phyloP scores from a whole-genome alignment of 208 protist species.

The Strigomonas culicis region DNA sequence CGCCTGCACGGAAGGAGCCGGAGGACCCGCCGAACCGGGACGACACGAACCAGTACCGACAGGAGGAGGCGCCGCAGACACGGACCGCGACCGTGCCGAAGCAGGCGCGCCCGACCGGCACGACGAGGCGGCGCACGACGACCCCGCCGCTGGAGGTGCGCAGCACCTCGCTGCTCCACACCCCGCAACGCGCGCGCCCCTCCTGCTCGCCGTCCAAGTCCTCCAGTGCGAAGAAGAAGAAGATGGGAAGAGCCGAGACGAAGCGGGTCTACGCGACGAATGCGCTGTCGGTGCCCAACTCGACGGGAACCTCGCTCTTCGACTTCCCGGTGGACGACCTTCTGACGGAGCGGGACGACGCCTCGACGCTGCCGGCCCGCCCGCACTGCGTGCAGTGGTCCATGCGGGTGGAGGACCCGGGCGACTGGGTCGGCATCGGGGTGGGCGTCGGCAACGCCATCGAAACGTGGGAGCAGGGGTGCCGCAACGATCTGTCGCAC shows the following conservation, averaged over 20 bases:
- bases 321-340: constrained; percentile 63
- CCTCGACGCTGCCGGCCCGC: background rate
- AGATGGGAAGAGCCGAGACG: background rate
- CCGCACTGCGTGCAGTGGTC: constrained; percentile 44
- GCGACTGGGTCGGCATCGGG: constrained; percentile 85
- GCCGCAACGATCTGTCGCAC: constrained; percentile 70
- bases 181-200: constrained; percentile 6
- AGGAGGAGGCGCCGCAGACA: no score
- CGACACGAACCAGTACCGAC: no score
- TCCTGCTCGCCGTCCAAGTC: constrained; percentile 1
- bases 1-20: no score
- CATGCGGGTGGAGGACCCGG: constrained; percentile 66
- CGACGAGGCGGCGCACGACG: background rate
- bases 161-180: background rate
- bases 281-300: constrained; percentile 46
- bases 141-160: background rate
- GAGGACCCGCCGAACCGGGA: no score
- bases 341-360: constrained; percentile 22
- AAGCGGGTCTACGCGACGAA: constrained; percentile 15
- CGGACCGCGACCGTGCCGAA: background rate
- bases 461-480: constrained; percentile 41
- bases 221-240: background rate
- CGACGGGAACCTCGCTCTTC: constrained; percentile 67
- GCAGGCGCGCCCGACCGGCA: background rate
- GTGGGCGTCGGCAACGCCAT: constrained; percentile 75